phyloP scores from a whole-genome alignment of 129 eudicot genomes.

The Artemisia tridentata region DNA sequence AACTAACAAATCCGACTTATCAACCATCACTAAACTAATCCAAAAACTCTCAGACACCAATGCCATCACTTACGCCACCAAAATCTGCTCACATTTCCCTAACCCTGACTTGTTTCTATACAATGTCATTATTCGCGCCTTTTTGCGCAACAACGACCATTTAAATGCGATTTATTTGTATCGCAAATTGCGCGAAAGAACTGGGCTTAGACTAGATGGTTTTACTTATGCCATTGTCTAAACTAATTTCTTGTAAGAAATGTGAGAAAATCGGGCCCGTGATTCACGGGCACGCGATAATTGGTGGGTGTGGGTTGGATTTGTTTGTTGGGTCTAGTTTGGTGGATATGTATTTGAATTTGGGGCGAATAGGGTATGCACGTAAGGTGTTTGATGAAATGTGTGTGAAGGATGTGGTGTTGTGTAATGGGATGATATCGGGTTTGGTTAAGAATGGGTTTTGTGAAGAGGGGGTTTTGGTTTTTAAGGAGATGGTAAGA shows the following conservation, averaged over 20 bases:
- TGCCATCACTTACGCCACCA: constrained; percentile 51
- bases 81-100: constrained; percentile 44
- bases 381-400: too few relatives aligned
- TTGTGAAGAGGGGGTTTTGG: too few relatives aligned
- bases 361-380: too few relatives aligned
- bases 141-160: constrained; percentile 33
- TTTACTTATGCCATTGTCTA: constrained; percentile 65
- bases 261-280: too few relatives aligned
- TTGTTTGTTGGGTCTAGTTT: too few relatives aligned
- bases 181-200: constrained; percentile 31
- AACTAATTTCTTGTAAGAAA: constrained; percentile 6
- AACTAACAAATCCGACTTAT: constrained; percentile 52
- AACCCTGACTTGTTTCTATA: constrained; percentile 72
- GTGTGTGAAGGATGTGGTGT: too few relatives aligned
- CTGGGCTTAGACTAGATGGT: constrained; percentile 53
- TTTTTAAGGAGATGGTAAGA: too few relatives aligned
- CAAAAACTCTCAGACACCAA: constrained; percentile 58
- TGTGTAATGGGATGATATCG: too few relatives aligned
- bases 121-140: constrained; percentile 71
- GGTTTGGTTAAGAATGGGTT: too few relatives aligned
- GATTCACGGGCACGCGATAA: too few relatives aligned
- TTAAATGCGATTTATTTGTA: constrained; percentile 42
- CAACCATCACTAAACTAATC: constrained; percentile 66
- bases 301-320: too few relatives aligned
- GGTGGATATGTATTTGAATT: too few relatives aligned